Conservation (phyloP, 179 eudicot species). For the Silene coronaria region DNA sequence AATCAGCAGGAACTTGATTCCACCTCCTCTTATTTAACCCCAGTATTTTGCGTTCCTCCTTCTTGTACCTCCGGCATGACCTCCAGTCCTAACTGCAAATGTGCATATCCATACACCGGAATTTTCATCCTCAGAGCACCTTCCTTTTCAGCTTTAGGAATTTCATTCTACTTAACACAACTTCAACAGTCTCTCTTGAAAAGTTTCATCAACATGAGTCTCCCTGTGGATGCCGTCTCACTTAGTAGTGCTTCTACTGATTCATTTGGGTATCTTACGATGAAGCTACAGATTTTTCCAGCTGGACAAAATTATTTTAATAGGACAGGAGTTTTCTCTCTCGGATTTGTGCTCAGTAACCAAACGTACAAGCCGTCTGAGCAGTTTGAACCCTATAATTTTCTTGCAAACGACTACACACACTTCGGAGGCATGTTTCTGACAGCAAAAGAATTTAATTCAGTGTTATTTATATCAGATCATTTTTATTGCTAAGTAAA, state of each 20-base stretch:
- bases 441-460: neutral
- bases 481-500: no score
- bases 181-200: slow-evolving; percentile 34
- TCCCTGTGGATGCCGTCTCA: slow-evolving; percentile 59
- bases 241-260: slow-evolving; percentile 34
- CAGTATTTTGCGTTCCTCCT: slow-evolving; percentile 31
- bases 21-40: slow-evolving; percentile 26
- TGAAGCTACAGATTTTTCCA: slow-evolving; percentile 48
- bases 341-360: slow-evolving; percentile 52
- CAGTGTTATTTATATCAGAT: neutral
- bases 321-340: slow-evolving; percentile 39
- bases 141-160: slow-evolving; percentile 45
- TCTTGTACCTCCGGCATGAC: slow-evolving; percentile 35
- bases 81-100: slow-evolving; percentile 46
- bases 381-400: slow-evolving; percentile 51
- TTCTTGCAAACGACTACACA: slow-evolving; percentile 31
- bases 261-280: slow-evolving; percentile 30
- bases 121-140: slow-evolving; percentile 41
- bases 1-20: slow-evolving; percentile 9
- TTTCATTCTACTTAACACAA: slow-evolving; percentile 17
- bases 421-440: slow-evolving; percentile 28
- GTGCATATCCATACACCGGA: slow-evolving; percentile 56
- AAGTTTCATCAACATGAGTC: slow-evolving; percentile 28
- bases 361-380: slow-evolving; percentile 37
- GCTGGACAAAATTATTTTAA: slow-evolving; percentile 39